Conservation (phyloP, 768 basidiomycete genomes). For the Mycena epipterygia region DNA sequence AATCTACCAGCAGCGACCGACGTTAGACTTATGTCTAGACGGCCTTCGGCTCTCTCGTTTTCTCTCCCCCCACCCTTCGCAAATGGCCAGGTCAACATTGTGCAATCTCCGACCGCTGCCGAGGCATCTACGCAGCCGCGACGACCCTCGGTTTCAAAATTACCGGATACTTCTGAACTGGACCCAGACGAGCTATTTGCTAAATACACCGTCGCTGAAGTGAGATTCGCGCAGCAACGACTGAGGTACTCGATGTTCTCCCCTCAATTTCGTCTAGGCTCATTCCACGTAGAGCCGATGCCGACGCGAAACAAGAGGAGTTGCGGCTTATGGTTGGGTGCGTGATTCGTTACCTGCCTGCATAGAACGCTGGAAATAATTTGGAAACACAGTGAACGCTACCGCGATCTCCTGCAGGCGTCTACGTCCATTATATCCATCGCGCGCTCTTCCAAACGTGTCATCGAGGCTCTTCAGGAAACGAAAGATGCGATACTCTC, state of each 20-base stretch:
- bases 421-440: conserved; percentile 89
- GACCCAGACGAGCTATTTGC: conserved; percentile 84
- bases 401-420: conserved; percentile 88
- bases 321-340: conserved; percentile 93
- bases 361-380: conserved; percentile 45
- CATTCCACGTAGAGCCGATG: conserved; percentile 70
- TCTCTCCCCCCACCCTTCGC: conserved; percentile 36
- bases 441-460: conserved; percentile 74
- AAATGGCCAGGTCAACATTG: conserved; percentile 40
- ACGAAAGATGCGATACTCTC: conserved; percentile 66
- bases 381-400: conserved; percentile 87
- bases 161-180: conserved; percentile 47
- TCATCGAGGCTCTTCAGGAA: conserved; percentile 74
- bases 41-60: conserved; percentile 41
- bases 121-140: conserved; percentile 3
- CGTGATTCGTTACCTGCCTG: conserved; percentile 54
- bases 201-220: conserved; percentile 78
- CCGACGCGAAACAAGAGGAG: conserved; percentile 90
- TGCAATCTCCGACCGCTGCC: conserved; percentile 26
- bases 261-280: not conserved
- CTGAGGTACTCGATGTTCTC: conserved; percentile 63
- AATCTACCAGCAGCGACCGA: conserved; percentile 7
- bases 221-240: conserved; percentile 75
- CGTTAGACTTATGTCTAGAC: conserved; percentile 42
- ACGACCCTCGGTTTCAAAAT: conserved; percentile 38